Evolutionary conservation across 1,284 basidiomycete species (phyloP).

Genomic region (Ceratobasidium sp.): DNA sequence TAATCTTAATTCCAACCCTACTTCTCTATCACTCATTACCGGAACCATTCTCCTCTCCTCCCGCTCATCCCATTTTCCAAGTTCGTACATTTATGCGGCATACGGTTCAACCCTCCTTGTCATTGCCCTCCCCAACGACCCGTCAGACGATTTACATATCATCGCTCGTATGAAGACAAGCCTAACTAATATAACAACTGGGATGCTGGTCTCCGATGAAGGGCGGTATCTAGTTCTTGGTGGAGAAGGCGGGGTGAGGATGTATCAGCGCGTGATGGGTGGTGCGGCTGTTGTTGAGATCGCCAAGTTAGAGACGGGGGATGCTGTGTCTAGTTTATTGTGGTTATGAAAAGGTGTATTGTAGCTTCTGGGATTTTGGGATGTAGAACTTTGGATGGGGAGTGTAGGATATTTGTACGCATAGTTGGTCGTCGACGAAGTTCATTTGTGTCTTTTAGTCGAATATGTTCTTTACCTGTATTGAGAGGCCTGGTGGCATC

Average conservation of each 20-base stretch:
- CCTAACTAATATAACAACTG: not conserved
- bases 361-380: not conserved
- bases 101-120: not conserved
- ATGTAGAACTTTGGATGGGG: not conserved
- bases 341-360: slow-evolving; percentile 8
- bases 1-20: not conserved
- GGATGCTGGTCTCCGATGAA: not conserved
- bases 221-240: slow-evolving; percentile 6
- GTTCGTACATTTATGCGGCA: slow-evolving; percentile 13
- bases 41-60: slow-evolving; percentile 10
- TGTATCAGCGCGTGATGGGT: not conserved
- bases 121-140: slow-evolving; percentile 12
- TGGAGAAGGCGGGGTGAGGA: slow-evolving; percentile 8
- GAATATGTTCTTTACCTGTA: too few relatives aligned
- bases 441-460: too few relatives aligned
- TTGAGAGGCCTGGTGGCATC: too few relatives aligned
- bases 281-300: slow-evolving; percentile 13
- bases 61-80: not conserved
- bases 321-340: not conserved
- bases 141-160: not conserved
- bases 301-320: not conserved
- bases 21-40: not conserved
- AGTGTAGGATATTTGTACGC: too few relatives aligned
- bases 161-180: slow-evolving; percentile 12
- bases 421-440: too few relatives aligned